Conservation (phyloP, 495 filamentous ascomycete species). For the Cenococcum geophilum region DNA sequence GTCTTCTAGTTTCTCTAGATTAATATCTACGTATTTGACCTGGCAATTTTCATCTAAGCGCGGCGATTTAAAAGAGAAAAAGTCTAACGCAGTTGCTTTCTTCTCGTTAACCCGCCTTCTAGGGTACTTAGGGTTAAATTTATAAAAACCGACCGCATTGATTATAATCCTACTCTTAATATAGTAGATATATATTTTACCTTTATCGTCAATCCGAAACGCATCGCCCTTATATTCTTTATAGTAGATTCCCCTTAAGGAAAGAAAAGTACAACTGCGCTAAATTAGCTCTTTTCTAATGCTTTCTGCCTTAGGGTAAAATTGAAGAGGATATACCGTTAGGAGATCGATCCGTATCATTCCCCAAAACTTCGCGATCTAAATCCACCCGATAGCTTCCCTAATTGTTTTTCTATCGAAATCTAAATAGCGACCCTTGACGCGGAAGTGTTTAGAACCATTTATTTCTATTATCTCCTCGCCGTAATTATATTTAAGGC, state of each 20-base stretch:
- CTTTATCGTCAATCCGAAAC: not conserved
- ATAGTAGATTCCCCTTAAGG: not conserved
- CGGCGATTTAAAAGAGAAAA: not conserved
- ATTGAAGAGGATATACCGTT: slow-evolving; percentile 49
- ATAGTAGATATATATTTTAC: not conserved
- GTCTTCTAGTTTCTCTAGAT: slow-evolving; percentile 24
- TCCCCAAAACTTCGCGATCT: slow-evolving; percentile 48
- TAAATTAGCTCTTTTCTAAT: slow-evolving; percentile 23
- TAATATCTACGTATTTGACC: not conserved
- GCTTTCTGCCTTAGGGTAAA: slow-evolving; percentile 45
- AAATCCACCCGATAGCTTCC: slow-evolving; percentile 35
- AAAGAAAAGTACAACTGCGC: not conserved
- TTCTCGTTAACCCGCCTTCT: not conserved
- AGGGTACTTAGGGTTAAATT: not conserved
- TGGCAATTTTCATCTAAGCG: not conserved
- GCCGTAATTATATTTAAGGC: slow-evolving; percentile 1
- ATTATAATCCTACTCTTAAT: not conserved
- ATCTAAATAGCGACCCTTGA: slow-evolving; percentile 43
- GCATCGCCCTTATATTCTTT: not conserved
- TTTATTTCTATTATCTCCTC: not conserved
- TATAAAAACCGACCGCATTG: not conserved
- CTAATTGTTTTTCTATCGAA: slow-evolving; percentile 55
- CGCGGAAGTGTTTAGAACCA: not conserved
- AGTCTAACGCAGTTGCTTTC: not conserved
- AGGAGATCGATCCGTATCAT: slow-evolving; percentile 50